phyloP scores from a whole-genome alignment of 805 yeast species.

The Starmerella roubikii region DNA sequence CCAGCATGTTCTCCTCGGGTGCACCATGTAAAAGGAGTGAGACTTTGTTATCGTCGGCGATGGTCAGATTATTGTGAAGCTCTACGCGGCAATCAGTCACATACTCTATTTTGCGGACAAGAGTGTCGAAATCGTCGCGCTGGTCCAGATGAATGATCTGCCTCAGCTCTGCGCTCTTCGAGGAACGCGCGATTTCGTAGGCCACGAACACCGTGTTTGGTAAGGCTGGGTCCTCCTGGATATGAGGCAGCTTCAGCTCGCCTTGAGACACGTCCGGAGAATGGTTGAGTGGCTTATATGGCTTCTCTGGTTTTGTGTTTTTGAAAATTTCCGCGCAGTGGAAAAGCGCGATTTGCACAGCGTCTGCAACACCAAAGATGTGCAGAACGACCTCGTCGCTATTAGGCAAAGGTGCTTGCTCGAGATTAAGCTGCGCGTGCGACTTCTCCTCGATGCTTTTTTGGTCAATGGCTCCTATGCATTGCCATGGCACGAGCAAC shows the following conservation, averaged over 20 bases:
- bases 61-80: not conserved
- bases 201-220: slow-evolving; percentile 16
- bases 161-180: slow-evolving; percentile 11
- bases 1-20: slow-evolving; percentile 37
- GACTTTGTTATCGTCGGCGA: slow-evolving; percentile 32
- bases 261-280: not conserved
- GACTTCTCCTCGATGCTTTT: slow-evolving; percentile 74
- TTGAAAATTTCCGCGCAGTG: slow-evolving; percentile 44
- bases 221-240: not conserved
- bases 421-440: slow-evolving; percentile 64
- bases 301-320: not conserved
- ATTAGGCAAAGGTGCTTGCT: slow-evolving; percentile 54
- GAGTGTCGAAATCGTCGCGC: slow-evolving; percentile 1
- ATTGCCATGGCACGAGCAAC: slow-evolving; percentile 60
- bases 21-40: slow-evolving; percentile 57
- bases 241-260: slow-evolving; percentile 2
- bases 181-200: slow-evolving; percentile 19
- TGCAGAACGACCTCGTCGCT: slow-evolving; percentile 66
- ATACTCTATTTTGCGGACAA: slow-evolving; percentile 13
- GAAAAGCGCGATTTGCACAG: slow-evolving; percentile 71
- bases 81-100: slow-evolving; percentile 14
- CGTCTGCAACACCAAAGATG: slow-evolving; percentile 70
- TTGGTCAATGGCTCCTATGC: no score
- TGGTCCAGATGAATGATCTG: slow-evolving; percentile 16
- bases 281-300: not conserved